phyloP scores from a whole-genome alignment of 768 basidiomycete genomes.

The Cystobasidium onofrii region DNA sequence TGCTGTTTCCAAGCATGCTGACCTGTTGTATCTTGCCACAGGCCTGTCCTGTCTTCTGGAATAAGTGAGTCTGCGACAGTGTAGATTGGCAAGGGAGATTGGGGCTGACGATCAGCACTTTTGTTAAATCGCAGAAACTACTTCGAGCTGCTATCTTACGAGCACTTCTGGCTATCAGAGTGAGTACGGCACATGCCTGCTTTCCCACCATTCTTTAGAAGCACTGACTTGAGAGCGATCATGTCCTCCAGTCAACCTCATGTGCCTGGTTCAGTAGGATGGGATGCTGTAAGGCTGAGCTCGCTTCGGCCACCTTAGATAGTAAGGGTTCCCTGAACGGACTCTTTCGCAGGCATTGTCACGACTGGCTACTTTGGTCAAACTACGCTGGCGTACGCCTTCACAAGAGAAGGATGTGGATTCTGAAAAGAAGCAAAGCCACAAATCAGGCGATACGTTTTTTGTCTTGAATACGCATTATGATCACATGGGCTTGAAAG shows the following conservation, averaged over 20 bases:
- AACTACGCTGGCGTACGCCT: background rate
- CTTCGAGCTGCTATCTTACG: constrained; percentile 37
- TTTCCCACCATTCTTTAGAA: background rate
- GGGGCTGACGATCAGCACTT: too few relatives aligned
- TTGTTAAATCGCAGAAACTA: constrained; percentile 30
- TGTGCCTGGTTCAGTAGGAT: constrained; percentile 43
- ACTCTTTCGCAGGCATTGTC: background rate
- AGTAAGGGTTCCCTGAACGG: too few relatives aligned
- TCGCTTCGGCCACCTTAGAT: constrained; percentile 42
- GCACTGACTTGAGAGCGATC: background rate
- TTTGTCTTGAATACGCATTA: constrained; percentile 46
- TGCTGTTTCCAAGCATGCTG: background rate
- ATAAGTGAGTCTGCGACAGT: constrained; percentile 9
- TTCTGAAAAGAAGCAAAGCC: constrained; percentile 4
- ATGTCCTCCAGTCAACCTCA: constrained; percentile 36
- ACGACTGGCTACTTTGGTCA: background rate
- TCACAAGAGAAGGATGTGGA: background rate
- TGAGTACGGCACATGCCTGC: background rate
- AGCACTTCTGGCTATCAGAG: constrained; percentile 46
- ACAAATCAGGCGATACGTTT: constrained; percentile 29
- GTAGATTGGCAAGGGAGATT: too few relatives aligned
- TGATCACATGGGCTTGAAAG: constrained; percentile 43
- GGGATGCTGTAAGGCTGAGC: constrained; percentile 45
- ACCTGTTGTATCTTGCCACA: background rate
- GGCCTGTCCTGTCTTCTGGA: constrained; percentile 37